Percentiles rank a stretch among this genome's conserved stretches.
Conservation (phyloP, 495 filamentous ascomycete species). For the Poronia punctata region DNA sequence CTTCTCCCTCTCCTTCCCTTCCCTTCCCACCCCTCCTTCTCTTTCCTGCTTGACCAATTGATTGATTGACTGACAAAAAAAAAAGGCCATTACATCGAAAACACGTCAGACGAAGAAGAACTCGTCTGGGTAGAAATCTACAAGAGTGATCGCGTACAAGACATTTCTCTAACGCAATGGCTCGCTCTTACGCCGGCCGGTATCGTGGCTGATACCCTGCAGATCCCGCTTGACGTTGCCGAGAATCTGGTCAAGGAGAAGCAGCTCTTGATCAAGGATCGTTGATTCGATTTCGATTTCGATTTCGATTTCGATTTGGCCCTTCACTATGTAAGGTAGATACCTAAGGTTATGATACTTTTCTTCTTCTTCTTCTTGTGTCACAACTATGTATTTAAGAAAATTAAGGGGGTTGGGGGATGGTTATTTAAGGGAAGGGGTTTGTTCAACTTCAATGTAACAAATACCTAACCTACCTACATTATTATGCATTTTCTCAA, state of each 20-base stretch:
- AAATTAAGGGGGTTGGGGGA: no score
- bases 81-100: constrained; percentile 55
- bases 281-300: no score
- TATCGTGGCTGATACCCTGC: constrained; percentile 51
- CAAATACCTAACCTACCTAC: no score
- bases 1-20: neutral
- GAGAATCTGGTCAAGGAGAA: constrained; percentile 57
- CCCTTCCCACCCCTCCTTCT: neutral
- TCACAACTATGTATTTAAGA: no score
- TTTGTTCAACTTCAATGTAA: no score
- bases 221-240: constrained; percentile 50
- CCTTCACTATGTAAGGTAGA: no score
- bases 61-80: neutral
- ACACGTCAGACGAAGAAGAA: constrained; percentile 52
- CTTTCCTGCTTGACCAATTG: neutral
- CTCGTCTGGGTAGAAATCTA: constrained; percentile 62
- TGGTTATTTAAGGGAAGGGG: no score
- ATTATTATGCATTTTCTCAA: no score
- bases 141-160: constrained; percentile 55
- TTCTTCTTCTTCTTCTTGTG: no score
- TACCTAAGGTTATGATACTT: no score
- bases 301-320: no score
- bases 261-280: constrained; percentile 43
- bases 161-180: constrained; percentile 54
- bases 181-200: constrained; percentile 55